A percentile compares a stretch with the other conserved stretches of the same genome.
Conservation (phyloP, 768 basidiomycete genomes). For the Cystofilobasidium bisporidii region DNA sequence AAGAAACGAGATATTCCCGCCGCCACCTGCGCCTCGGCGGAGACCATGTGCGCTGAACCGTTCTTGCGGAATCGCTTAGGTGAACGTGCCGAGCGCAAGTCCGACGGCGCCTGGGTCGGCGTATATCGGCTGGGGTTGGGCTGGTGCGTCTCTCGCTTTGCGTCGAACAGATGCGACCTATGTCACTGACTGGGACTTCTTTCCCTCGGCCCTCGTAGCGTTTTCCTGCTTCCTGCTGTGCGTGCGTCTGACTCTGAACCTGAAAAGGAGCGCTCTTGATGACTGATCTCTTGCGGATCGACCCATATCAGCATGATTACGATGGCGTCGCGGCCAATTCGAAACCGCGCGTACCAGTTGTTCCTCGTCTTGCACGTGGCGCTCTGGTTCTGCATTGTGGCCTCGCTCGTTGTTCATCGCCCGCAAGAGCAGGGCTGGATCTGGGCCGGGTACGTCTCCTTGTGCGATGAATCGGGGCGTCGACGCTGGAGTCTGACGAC, state of each 20-base stretch:
- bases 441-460: conserved; percentile 23
- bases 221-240: conserved; percentile 27
- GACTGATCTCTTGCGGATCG: too few species aligned
- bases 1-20: too few species aligned
- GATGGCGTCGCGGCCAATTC: conserved; percentile 21
- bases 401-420: conserved; percentile 26
- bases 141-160: too few species aligned
- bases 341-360: conserved; percentile 26
- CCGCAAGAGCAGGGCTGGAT: conserved; percentile 29
- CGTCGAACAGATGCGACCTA: too few species aligned
- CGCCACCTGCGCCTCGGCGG: too few species aligned
- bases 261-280: neutral
- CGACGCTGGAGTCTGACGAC: neutral
- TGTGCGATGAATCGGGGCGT: too few species aligned
- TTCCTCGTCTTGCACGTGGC: conserved; percentile 27
- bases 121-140: conserved; percentile 29
- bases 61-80: too few species aligned
- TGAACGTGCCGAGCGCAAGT: conserved; percentile 20
- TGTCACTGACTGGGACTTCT: too few species aligned
- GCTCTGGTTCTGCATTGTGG: conserved; percentile 28
- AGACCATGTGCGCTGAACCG: too few species aligned
- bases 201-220: neutral
- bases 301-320: conserved; percentile 21
- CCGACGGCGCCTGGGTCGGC: neutral
- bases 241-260: neutral